Evolutionary conservation across 176 grass and related monocot genomes (phyloP), one percentile per base, ranked within the genome.

Genomic region (Ananas comosus): DNA sequence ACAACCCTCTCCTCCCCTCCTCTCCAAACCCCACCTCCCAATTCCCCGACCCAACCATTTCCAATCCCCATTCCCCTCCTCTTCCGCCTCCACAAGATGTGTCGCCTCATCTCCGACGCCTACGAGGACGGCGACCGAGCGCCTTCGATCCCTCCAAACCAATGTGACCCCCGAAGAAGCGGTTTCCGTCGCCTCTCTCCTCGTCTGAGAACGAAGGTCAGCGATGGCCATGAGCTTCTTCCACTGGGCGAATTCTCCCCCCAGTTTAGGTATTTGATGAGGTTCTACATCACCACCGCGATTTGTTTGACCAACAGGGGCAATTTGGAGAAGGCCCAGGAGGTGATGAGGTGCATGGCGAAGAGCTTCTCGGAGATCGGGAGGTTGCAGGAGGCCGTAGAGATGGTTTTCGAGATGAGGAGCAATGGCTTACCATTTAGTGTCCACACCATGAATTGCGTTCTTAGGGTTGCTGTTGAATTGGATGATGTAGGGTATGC

Each of bases 381-480:
- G 0, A 72, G 84, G 59, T 82, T 92, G 16, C 81, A 77, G 49
- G 93, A 96, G 64, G 86, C 86, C 14, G 50, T 88, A 1, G 81
- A 91, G 64, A 96, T 96, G 86, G 74, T 89, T 9, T 74, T 90
- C 6, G 88, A 92, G 83, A 87, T 96, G 93, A 82, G 86, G 22
- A 96, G 76, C 78, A 83, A 90, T 65, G 93, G 93, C 49, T 49
- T 96, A 13, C 79, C 86, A 0, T 57, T 89, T 58, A 65, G 64
- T 70, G 78, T 96, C 52, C 83, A 92, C 72, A 96, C 83, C 18
- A 88, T 88, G 64, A 96, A 92, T 74, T 89, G 81, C 79, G 72
- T 84, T 50, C 78, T 96, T 7, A 70, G 71, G 10, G 71, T 79
- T 4, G 92, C 88, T 17, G 49, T 92, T 0, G 70, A 70, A 0